Conservation (phyloP, 805 yeast species). For the Clavispora santaluciae region DNA sequence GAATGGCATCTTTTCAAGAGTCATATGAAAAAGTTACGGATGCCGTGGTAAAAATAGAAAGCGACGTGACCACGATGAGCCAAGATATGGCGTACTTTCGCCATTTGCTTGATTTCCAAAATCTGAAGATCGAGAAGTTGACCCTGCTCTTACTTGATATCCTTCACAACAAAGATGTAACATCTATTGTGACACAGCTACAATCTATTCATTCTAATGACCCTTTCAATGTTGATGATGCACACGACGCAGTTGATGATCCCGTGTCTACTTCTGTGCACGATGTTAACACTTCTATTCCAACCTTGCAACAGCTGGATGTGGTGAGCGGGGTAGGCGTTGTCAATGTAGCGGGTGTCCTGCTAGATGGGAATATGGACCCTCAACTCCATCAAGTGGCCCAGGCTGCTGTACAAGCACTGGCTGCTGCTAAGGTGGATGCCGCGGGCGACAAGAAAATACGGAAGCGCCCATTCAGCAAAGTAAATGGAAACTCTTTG, state of each 20-base stretch:
- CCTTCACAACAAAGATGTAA: conserved; percentile 24
- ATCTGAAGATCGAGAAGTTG: conserved; percentile 35
- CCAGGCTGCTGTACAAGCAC: conserved; percentile 34
- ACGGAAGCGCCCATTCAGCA: conserved; percentile 9
- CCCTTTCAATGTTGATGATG: conserved; percentile 13
- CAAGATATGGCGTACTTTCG: conserved; percentile 34
- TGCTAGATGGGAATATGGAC: conserved; percentile 34
- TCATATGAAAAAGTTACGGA: conserved; percentile 12
- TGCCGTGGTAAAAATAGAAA: conserved; percentile 19
- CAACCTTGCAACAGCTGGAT: conserved; percentile 6
- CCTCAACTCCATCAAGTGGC: conserved; percentile 39
- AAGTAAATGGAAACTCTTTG: conserved; percentile 1
- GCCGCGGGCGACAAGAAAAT: conserved; percentile 4
- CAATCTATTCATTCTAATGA: conserved; percentile 23
- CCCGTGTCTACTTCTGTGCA: conserved; percentile 12
- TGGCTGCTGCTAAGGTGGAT: conserved; percentile 6
- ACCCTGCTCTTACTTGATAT: conserved; percentile 29
- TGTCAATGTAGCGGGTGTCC: conserved; percentile 8
- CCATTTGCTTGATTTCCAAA: conserved; percentile 34
- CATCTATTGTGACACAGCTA: conserved; percentile 23
- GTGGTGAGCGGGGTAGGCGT: conserved; percentile 10
- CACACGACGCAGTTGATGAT: conserved; percentile 13
- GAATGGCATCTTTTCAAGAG: conserved; percentile 9
- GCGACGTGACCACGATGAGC: conserved; percentile 20
- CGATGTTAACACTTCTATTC: conserved; percentile 8